Evolutionary conservation across 805 yeast species (phyloP).

Genomic region (Teunomyces lycoperdinae): DNA sequence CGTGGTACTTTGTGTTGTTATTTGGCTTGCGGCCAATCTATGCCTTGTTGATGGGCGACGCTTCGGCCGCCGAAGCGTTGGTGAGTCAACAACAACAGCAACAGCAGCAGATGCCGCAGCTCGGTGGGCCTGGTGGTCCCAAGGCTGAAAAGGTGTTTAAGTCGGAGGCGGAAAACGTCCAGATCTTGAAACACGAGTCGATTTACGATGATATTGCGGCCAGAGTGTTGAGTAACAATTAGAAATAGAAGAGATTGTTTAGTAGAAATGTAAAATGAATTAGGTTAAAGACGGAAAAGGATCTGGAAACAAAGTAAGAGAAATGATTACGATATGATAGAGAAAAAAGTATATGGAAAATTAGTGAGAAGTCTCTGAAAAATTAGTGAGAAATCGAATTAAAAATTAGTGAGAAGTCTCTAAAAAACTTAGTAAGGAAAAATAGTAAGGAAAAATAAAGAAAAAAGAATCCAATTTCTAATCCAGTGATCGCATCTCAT

Average conservation of each 20-base stretch:
- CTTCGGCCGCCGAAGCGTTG: constrained; percentile 44
- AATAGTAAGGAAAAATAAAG: neutral
- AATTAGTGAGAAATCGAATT: too few species aligned
- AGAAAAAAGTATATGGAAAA: too few species aligned
- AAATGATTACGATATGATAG: too few species aligned
- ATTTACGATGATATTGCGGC: constrained; percentile 60
- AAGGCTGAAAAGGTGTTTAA: constrained; percentile 61
- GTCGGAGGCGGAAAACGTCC: constrained; percentile 71
- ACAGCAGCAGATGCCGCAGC: constrained; percentile 36
- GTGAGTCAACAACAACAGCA: constrained; percentile 39
- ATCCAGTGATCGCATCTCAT: neutral
- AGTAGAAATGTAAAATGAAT: neutral
- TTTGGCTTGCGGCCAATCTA: constrained; percentile 81
- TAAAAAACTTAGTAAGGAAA: neutral
- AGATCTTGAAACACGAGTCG: constrained; percentile 51
- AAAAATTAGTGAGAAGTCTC: too few species aligned
- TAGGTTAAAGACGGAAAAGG: neutral
- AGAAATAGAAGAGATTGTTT: neutral
- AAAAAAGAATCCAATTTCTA: neutral
- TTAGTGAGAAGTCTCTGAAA: too few species aligned
- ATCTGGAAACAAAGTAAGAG: neutral
- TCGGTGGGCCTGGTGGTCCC: constrained; percentile 59
- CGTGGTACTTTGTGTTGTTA: constrained; percentile 92
- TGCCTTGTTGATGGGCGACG: constrained; percentile 60
- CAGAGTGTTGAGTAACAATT: constrained; percentile 38